Evolutionary conservation across 1,284 basidiomycete species (phyloP).

Genomic region (Waitea zeae): DNA sequence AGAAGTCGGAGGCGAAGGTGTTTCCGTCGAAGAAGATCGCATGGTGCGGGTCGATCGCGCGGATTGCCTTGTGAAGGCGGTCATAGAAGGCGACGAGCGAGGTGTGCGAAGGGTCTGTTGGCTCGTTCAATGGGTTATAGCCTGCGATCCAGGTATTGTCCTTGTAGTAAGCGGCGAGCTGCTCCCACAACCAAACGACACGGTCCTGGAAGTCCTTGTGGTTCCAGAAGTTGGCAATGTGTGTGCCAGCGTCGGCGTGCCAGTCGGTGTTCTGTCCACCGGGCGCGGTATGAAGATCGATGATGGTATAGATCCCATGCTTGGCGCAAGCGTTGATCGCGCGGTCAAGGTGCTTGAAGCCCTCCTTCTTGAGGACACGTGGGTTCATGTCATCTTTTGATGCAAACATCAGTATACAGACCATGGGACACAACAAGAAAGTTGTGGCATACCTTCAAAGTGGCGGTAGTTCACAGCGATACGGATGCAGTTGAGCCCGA

Average conservation of each 20-base stretch:
- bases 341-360: slow-evolving; percentile 47
- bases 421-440: neutral
- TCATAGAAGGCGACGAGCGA: slow-evolving; percentile 46
- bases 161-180: slow-evolving; percentile 48
- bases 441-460: slow-evolving; percentile 28
- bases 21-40: slow-evolving; percentile 55
- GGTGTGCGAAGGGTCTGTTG: slow-evolving; percentile 38
- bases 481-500: slow-evolving; percentile 58
- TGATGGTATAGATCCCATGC: slow-evolving; percentile 38
- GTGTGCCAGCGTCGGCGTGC: slow-evolving; percentile 33
- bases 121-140: slow-evolving; percentile 68
- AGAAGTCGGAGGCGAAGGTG: slow-evolving; percentile 63
- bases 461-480: slow-evolving; percentile 51
- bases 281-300: slow-evolving; percentile 44
- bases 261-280: slow-evolving; percentile 42
- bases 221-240: slow-evolving; percentile 47
- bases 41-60: slow-evolving; percentile 46
- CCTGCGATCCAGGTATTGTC: slow-evolving; percentile 35
- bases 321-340: slow-evolving; percentile 41
- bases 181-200: slow-evolving; percentile 48
- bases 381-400: slow-evolving; percentile 44
- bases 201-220: slow-evolving; percentile 69
- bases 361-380: slow-evolving; percentile 34
- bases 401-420: neutral
- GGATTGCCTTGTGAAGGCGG: slow-evolving; percentile 43